Evolutionary conservation across 1,139 yeast species (phyloP).

Genomic region (Nakaseomyces glabratus): DNA sequence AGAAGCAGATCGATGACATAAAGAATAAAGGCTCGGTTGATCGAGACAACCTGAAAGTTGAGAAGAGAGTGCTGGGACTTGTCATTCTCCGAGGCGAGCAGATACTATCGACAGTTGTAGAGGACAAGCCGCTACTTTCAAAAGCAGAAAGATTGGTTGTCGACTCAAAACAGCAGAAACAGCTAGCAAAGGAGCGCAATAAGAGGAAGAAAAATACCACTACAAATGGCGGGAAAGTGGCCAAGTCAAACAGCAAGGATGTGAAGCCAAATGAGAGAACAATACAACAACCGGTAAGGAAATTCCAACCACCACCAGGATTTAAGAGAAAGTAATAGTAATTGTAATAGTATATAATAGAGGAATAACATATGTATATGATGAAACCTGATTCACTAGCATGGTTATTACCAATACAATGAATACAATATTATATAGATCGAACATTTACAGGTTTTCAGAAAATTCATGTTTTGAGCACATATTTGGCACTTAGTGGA

Average conservation of each 20-base stretch:
- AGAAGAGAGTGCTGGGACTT: slow-evolving; percentile 67
- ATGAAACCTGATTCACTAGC: no score
- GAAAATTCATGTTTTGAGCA: no score
- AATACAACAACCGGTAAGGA: slow-evolving; percentile 18
- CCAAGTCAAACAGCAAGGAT: slow-evolving; percentile 13
- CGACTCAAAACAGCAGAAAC: slow-evolving; percentile 22
- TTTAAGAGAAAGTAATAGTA: slow-evolving; percentile 29
- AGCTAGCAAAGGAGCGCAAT: slow-evolving; percentile 20
- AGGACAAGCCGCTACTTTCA: slow-evolving; percentile 54
- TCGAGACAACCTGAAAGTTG: slow-evolving; percentile 19
- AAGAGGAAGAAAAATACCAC: slow-evolving; percentile 12
- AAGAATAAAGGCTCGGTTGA: slow-evolving; percentile 23
- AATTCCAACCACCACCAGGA: slow-evolving; percentile 39
- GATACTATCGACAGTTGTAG: slow-evolving; percentile 73
- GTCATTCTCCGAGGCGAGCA: slow-evolving; percentile 84
- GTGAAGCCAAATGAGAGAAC: neutral
- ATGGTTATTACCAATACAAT: no score
- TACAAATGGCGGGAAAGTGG: slow-evolving; percentile 4
- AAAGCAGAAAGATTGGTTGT: slow-evolving; percentile 34
- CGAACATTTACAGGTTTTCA: no score
- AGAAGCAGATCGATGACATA: slow-evolving; percentile 42
- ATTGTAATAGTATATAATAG: no score
- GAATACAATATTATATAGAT: no score
- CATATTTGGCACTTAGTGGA: no score
- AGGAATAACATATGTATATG: no score